phyloP scores from a whole-genome alignment of 1,139 yeast genomes.

The Diutina scorzettiae region DNA sequence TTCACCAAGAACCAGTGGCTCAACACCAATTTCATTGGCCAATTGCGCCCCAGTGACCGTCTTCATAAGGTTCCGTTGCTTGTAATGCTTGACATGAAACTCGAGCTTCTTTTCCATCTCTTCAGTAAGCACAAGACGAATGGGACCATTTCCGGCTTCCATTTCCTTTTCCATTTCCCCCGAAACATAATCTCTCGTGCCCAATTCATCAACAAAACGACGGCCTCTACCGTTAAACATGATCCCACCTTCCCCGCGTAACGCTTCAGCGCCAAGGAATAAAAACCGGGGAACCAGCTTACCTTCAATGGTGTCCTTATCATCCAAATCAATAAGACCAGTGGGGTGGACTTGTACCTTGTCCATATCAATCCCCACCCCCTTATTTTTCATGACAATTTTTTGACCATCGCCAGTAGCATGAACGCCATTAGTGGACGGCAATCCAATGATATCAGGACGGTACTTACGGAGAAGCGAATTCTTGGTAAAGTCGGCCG shows the following conservation, averaged over 20 bases:
- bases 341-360: constrained; percentile 79
- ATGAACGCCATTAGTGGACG: constrained; percentile 64
- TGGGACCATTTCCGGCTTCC: constrained; percentile 37
- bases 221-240: constrained; percentile 50
- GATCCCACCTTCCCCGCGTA: constrained; percentile 70
- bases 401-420: constrained; percentile 74
- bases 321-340: constrained; percentile 59
- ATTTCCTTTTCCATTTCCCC: constrained; percentile 41
- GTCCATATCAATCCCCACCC: constrained; percentile 58
- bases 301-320: constrained; percentile 32
- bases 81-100: constrained; percentile 55
- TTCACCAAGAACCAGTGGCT: constrained; percentile 17
- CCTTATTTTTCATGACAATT: constrained; percentile 45
- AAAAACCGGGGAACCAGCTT: constrained; percentile 38
- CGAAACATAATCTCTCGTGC: constrained; percentile 59
- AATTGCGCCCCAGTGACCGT: constrained; percentile 39
- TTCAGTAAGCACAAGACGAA: constrained; percentile 35
- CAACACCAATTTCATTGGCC: constrained; percentile 28
- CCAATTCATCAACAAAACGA: constrained; percentile 62
- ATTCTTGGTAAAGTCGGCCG: constrained; percentile 44
- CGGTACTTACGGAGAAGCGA: constrained; percentile 41
- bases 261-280: constrained; percentile 68
- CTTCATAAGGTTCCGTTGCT: constrained; percentile 52
- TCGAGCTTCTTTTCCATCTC: constrained; percentile 32
- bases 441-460: constrained; percentile 50